These are phyloP conservation scores for Royoungia palumana DNA, from an alignment of 768 basidiomycete genomes.

Conservation along the genomic window DNA sequence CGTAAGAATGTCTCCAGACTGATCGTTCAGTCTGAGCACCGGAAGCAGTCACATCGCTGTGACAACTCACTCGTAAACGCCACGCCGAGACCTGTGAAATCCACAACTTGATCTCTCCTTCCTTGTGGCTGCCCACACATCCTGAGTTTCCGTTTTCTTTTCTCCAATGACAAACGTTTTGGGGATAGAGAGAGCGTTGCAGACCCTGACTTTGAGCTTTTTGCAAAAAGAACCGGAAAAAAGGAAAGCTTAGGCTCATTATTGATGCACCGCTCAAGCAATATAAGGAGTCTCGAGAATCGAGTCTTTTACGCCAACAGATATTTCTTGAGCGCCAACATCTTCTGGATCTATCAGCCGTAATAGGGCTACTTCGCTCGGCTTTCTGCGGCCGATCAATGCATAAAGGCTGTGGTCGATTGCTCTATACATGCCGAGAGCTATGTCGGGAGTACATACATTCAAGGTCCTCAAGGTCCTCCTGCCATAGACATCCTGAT, in stretches of 20 bases:
- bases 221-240: constrained; percentile 44
- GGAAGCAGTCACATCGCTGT: neutral
- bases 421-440: too few species aligned
- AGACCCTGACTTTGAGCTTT: constrained; percentile 66
- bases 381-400: constrained; percentile 47
- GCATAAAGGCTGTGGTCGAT: too few species aligned
- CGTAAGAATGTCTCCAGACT: constrained; percentile 83
- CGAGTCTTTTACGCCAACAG: constrained; percentile 49
- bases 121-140: constrained; percentile 67
- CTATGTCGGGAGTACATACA: too few species aligned
- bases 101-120: constrained; percentile 64
- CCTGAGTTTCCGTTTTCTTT: constrained; percentile 47
- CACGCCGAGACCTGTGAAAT: constrained; percentile 68
- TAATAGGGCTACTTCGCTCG: constrained; percentile 77
- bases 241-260: constrained; percentile 53
- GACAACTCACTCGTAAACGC: constrained; percentile 81
- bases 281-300: constrained; percentile 83
- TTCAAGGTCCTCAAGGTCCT: too few species aligned
- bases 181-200: constrained; percentile 55
- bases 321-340: constrained; percentile 41
- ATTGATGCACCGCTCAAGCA: constrained; percentile 80
- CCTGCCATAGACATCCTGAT: too few species aligned
- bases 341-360: constrained; percentile 60
- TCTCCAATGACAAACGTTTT: constrained; percentile 53
- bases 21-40: neutral